phyloP scores from a whole-genome alignment of 345 rosid species.

The Eucalyptus marginata region DNA sequence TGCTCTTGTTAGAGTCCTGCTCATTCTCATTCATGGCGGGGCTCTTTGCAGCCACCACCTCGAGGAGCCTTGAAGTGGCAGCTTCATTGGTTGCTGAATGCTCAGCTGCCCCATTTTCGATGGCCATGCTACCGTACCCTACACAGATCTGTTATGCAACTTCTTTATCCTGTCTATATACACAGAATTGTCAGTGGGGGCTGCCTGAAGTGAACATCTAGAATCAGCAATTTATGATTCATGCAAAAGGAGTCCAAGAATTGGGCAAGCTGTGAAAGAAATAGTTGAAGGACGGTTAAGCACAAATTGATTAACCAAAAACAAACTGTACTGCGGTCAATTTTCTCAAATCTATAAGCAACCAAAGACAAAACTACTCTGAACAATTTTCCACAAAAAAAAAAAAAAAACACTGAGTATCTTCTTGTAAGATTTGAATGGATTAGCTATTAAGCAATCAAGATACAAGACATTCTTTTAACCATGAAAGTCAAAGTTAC shows the following conservation, averaged over 20 bases:
- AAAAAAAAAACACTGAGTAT: background rate
- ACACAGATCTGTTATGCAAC: background rate
- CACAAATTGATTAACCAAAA: background rate
- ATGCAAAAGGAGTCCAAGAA: background rate
- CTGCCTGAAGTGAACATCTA: background rate
- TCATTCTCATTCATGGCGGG: background rate
- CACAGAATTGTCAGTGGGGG: background rate
- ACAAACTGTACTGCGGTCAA: background rate
- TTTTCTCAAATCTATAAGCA: background rate
- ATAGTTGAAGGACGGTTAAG: background rate
- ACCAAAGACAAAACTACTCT: background rate
- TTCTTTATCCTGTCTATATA: background rate
- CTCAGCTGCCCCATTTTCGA: constrained; percentile 3
- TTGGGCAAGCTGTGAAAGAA: background rate
- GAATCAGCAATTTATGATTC: background rate
- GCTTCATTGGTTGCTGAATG: constrained; percentile 10
- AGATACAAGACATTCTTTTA: background rate
- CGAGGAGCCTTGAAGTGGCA: constrained; percentile 21
- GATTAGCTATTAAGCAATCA: background rate
- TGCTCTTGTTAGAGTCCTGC: constrained; percentile 8
- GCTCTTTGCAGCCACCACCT: constrained; percentile 8
- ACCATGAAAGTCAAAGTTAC: background rate
- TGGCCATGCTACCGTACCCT: constrained; percentile 4
- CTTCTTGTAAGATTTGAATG: background rate
- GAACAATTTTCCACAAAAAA: background rate